A percentile compares a stretch with the other conserved stretches of the same genome.
Evolutionary conservation across 108 stramenopile genomes (phyloP).

Genomic region (Nitzschia sp.): DNA sequence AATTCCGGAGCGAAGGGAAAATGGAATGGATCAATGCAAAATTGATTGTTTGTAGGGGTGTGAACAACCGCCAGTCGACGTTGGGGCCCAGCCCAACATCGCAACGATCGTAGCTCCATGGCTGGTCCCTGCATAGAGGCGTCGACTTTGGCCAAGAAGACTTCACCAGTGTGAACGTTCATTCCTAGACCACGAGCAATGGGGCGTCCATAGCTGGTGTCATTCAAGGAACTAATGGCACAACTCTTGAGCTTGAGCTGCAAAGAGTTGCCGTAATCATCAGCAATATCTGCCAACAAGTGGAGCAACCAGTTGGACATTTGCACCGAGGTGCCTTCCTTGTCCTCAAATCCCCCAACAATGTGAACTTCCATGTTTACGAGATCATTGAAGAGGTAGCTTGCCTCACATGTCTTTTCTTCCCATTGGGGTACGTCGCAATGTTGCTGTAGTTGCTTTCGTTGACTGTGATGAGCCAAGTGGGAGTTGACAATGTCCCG

Average conservation of each 20-base stretch:
- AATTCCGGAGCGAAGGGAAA: slow-evolving; percentile 43
- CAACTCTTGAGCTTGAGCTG: slow-evolving; percentile 65
- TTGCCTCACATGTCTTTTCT: slow-evolving; percentile 15
- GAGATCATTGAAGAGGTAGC: neutral
- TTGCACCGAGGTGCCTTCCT: slow-evolving; percentile 39
- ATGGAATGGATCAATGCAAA: slow-evolving; percentile 53
- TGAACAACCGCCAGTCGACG: slow-evolving; percentile 47
- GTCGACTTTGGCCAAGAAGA: slow-evolving; percentile 59
- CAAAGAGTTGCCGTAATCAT: slow-evolving; percentile 40
- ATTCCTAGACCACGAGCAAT: slow-evolving; percentile 75
- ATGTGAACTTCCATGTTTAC: slow-evolving; percentile 74
- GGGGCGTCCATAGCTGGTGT: slow-evolving; percentile 51
- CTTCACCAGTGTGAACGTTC: slow-evolving; percentile 48
- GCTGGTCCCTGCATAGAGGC: slow-evolving; percentile 46
- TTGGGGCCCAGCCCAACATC: slow-evolving; percentile 52
- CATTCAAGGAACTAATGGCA: slow-evolving; percentile 55
- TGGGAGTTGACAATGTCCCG: slow-evolving; percentile 64
- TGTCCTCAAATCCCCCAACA: slow-evolving; percentile 77
- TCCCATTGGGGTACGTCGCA: neutral
- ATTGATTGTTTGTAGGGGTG: slow-evolving; percentile 23
- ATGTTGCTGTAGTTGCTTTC: too few species aligned
- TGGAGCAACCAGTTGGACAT: slow-evolving; percentile 60
- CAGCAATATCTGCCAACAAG: slow-evolving; percentile 52
- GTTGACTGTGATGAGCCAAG: slow-evolving; percentile 42
- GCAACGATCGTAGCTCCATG: slow-evolving; percentile 46